These are phyloP conservation scores for Rhodotorula mucilaginosa DNA, from an alignment of 1,284 basidiomycete species.

Conservation along the genomic window DNA sequence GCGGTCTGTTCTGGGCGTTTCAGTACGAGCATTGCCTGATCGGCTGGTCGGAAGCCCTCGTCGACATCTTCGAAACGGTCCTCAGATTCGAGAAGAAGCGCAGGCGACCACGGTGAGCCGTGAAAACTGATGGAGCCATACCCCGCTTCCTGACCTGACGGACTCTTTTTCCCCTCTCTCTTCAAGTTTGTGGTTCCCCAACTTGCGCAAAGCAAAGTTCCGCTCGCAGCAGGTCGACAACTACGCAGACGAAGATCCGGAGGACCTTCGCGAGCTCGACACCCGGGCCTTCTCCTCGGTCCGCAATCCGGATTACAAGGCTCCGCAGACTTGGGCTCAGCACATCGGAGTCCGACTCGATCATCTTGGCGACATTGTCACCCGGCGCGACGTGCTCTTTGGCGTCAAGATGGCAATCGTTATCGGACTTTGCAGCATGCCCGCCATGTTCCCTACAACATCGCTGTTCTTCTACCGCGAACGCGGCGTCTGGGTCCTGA, in stretches of 20 bases:
- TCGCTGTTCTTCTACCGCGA: constrained; percentile 46
- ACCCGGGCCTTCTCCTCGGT: constrained; percentile 22
- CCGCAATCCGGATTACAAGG: constrained; percentile 51
- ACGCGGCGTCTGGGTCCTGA: constrained; percentile 41
- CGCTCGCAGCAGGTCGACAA: constrained; percentile 9
- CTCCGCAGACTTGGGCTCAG: constrained; percentile 46
- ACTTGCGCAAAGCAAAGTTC: constrained; percentile 24
- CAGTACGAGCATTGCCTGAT: constrained; percentile 61
- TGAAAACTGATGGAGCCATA: no score
- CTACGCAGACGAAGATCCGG: constrained; percentile 54
- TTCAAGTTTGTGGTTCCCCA: constrained; percentile 65
- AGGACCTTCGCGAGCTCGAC: constrained; percentile 45
- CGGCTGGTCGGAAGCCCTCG: constrained; percentile 48
- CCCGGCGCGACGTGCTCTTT: constrained; percentile 57
- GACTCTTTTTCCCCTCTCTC: neutral
- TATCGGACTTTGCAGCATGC: constrained; percentile 49
- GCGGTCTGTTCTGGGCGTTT: constrained; percentile 60
- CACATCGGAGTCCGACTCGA: constrained; percentile 45
- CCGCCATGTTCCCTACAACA: constrained; percentile 23
- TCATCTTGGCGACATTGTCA: constrained; percentile 43
- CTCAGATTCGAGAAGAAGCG: constrained; percentile 61
- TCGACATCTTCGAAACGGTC: constrained; percentile 58
- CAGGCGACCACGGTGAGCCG: constrained; percentile 46
- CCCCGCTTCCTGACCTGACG: neutral
- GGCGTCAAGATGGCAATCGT: constrained; percentile 75